Evolutionary conservation across 352 stramenopile species (phyloP).

Genomic region (Phytophthora kernoviae): DNA sequence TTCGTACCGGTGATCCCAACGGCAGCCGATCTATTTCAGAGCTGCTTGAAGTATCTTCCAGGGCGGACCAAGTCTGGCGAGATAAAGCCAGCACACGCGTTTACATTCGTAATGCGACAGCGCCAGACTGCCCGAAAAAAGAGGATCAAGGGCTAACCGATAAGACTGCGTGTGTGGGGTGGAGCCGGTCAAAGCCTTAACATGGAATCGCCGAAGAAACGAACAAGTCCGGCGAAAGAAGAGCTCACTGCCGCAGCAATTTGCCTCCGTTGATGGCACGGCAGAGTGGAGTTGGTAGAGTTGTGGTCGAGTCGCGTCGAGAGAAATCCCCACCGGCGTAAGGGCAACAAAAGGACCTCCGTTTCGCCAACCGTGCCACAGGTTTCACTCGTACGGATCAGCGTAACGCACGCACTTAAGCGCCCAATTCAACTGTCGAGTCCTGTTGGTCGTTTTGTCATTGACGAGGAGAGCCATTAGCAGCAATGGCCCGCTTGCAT

Average conservation of each 20-base stretch:
- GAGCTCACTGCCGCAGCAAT: conserved; percentile 6
- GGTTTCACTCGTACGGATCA: conserved; percentile 2
- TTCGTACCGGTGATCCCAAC: no score
- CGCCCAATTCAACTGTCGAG: conserved; percentile 11
- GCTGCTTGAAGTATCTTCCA: conserved; percentile 9
- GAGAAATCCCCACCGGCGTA: no score
- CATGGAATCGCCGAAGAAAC: conserved; percentile 26
- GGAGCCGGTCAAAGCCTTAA: conserved; percentile 17
- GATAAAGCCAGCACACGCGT: conserved; percentile 27
- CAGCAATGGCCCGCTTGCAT: conserved; percentile 26
- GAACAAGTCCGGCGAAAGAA: conserved; percentile 7
- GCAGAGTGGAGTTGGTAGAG: conserved; percentile 8
- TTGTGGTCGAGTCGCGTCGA: conserved; percentile 14
- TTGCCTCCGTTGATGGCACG: conserved; percentile 19
- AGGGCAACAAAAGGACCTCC: conserved; percentile 23
- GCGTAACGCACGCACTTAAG: conserved; percentile 20
- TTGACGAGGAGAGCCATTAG: background rate
- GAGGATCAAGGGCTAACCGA: no score
- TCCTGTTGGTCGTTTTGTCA: conserved; percentile 2
- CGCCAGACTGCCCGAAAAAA: conserved; percentile 24
- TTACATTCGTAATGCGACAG: conserved; percentile 14
- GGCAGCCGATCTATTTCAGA: conserved; percentile 31
- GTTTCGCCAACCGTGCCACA: no score
- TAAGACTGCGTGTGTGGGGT: conserved; percentile 28
- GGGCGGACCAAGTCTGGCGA: conserved; percentile 17